Evolutionary conservation across 805 yeast species (phyloP).

Genomic region (Scheffersomyces stipitis): DNA sequence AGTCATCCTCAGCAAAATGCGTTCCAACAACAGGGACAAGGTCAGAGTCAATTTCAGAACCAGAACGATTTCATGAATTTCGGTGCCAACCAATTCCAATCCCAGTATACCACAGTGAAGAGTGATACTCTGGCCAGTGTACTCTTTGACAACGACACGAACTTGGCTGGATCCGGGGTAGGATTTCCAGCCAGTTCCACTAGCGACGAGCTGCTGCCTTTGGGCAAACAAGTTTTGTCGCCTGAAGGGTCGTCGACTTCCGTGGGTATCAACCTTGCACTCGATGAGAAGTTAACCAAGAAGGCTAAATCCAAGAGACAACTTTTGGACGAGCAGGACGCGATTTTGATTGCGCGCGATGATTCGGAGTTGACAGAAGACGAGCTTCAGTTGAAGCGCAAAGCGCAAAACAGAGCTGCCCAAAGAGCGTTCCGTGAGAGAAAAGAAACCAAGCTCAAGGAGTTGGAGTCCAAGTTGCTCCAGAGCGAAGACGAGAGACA

Average conservation of each 20-base stretch:
- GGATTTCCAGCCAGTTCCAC: neutral
- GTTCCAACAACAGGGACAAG: too few relatives aligned
- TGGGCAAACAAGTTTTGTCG: neutral
- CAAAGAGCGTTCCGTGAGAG: constrained; percentile 86
- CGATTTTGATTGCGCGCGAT: constrained; percentile 34
- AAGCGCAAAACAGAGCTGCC: constrained; percentile 83
- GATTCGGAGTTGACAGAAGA: constrained; percentile 38
- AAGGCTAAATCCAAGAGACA: constrained; percentile 22
- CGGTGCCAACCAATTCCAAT: neutral
- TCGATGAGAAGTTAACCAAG: neutral
- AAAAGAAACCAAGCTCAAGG: constrained; percentile 69
- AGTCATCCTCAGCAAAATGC: too few relatives aligned
- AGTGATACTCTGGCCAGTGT: neutral
- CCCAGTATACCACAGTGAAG: neutral
- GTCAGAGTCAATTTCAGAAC: too few relatives aligned
- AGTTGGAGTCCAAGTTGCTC: constrained; percentile 57
- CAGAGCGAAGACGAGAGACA: constrained; percentile 57
- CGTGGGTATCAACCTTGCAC: neutral
- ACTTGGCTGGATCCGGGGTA: constrained; percentile 1
- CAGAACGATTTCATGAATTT: too few relatives aligned
- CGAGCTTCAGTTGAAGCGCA: constrained; percentile 54
- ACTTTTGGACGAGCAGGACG: constrained; percentile 36
- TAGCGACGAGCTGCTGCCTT: neutral
- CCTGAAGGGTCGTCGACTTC: constrained; percentile 2
- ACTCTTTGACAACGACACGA: neutral